Evolutionary conservation across 805 yeast genomes (phyloP).

Genomic region (Candida verbasci): DNA sequence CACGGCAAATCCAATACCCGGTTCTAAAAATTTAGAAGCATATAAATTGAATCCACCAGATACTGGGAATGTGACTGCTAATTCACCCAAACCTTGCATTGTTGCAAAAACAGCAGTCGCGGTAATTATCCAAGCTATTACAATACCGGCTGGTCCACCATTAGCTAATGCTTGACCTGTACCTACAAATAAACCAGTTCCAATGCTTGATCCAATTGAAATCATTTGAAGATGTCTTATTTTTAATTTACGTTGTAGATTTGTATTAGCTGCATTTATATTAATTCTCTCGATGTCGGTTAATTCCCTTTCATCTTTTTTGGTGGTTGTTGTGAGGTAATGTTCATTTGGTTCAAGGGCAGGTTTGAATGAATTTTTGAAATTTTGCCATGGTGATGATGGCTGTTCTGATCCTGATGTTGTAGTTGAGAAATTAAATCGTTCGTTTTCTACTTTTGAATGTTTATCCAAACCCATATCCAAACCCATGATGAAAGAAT

Average conservation of each 20-base stretch:
- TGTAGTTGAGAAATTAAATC: constrained; percentile 1
- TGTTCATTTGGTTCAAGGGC: constrained; percentile 19
- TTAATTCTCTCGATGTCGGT: constrained; percentile 27
- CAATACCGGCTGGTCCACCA: constrained; percentile 62
- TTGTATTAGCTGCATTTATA: constrained; percentile 45
- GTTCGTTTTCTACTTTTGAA: too few relatives aligned
- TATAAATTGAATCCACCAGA: constrained; percentile 65
- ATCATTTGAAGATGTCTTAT: constrained; percentile 62
- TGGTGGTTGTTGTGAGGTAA: constrained; percentile 11
- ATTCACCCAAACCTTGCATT: constrained; percentile 59
- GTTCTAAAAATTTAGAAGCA: constrained; percentile 55
- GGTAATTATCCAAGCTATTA: constrained; percentile 53
- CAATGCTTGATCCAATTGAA: constrained; percentile 65
- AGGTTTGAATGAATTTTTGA: constrained; percentile 33
- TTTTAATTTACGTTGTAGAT: constrained; percentile 51
- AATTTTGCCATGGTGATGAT: constrained; percentile 15
- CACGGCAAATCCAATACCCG: constrained; percentile 51
- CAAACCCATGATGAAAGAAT: constrained; percentile 1
- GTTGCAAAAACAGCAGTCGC: constrained; percentile 56
- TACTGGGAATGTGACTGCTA: constrained; percentile 58
- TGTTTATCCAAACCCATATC: too few relatives aligned
- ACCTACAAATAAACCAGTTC: constrained; percentile 66
- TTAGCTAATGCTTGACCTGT: constrained; percentile 53
- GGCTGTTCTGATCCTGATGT: not conserved
- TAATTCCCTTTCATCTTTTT: constrained; percentile 12